These are phyloP conservation scores for Cyberlindnera sargentensis DNA, from an alignment of 805 yeast genomes.

Conservation along the genomic window DNA sequence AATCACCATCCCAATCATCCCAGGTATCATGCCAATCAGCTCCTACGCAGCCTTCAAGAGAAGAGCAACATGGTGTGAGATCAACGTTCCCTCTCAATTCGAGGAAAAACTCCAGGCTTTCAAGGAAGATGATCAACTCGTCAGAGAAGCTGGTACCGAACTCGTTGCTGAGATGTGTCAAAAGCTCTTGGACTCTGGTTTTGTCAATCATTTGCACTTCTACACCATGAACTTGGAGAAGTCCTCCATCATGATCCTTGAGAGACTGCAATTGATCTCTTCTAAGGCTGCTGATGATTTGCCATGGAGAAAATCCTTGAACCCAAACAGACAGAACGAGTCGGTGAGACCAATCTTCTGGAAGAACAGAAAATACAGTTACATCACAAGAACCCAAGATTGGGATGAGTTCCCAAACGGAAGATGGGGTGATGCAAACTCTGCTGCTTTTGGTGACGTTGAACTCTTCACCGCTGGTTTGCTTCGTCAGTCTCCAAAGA, in stretches of 20 bases:
- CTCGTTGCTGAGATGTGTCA: constrained; percentile 80
- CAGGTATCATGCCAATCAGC: constrained; percentile 99
- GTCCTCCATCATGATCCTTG: constrained; percentile 82
- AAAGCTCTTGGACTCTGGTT: constrained; percentile 60
- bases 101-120: constrained; percentile 65
- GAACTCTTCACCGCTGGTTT: constrained; percentile 75
- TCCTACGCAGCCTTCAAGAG: constrained; percentile 88
- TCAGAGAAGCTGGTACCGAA: constrained; percentile 79
- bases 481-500: constrained; percentile 75
- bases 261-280: constrained; percentile 53
- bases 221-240: constrained; percentile 97
- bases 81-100: constrained; percentile 70
- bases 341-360: constrained; percentile 91
- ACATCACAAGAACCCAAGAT: constrained; percentile 79
- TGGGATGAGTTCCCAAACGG: constrained; percentile 99
- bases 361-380: constrained; percentile 89
- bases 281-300: constrained; percentile 27
- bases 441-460: constrained; percentile 93
- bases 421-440: constrained; percentile 96
- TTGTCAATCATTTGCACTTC: constrained; percentile 82
- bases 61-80: constrained; percentile 92
- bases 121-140: constrained; percentile 84
- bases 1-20: constrained; percentile 79
- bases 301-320: constrained; percentile 92
- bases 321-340: constrained; percentile 73